phyloP scores from a whole-genome alignment of 208 protist species.

The Porcisia hertigi region DNA sequence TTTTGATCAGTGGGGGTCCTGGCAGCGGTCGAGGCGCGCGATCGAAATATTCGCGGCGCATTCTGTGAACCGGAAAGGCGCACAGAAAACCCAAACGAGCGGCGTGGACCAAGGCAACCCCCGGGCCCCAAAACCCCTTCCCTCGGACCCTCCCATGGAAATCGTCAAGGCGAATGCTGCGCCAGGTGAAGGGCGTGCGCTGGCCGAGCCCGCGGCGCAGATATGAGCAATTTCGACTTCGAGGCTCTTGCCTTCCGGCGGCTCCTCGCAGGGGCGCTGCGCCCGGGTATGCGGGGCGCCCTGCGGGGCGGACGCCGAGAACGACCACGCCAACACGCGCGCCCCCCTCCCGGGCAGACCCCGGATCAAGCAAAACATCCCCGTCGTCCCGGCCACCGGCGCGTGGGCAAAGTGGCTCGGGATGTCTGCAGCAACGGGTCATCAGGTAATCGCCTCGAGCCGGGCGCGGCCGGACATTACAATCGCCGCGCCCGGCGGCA shows the following conservation, averaged over 20 bases:
- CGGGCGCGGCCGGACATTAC: constrained; percentile 24
- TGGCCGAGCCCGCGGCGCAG: constrained; percentile 27
- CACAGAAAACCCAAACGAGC: constrained; percentile 19
- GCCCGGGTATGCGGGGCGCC: constrained; percentile 2
- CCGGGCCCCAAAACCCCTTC: constrained; percentile 8
- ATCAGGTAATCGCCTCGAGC: constrained; percentile 5
- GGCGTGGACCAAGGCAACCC: constrained; percentile 6
- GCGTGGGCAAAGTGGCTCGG: constrained; percentile 19
- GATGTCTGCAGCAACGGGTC: constrained; percentile 8
- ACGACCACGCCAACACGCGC: constrained; percentile 27
- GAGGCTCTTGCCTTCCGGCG: constrained; percentile 18
- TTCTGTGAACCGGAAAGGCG: constrained; percentile 17
- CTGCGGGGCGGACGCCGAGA: constrained; percentile 4
- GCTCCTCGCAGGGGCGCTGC: constrained; percentile 19
- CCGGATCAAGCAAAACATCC: constrained; percentile 24
- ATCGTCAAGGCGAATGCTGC: constrained; percentile 28
- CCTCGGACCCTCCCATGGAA: constrained; percentile 21
- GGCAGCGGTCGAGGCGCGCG: constrained; percentile 9
- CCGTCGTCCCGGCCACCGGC: constrained; percentile 13
- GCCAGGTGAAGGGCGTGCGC: constrained; percentile 21
- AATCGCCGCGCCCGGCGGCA: constrained; percentile 4
- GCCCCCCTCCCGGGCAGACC: constrained; percentile 2
- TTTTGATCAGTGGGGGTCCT: constrained; percentile 25
- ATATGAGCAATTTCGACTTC: constrained; percentile 20
- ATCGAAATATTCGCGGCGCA: constrained; percentile 27